Base-by-base conservation (phyloP, 805 yeast species). In the Wickerhamiella bombiphila region DNA sequence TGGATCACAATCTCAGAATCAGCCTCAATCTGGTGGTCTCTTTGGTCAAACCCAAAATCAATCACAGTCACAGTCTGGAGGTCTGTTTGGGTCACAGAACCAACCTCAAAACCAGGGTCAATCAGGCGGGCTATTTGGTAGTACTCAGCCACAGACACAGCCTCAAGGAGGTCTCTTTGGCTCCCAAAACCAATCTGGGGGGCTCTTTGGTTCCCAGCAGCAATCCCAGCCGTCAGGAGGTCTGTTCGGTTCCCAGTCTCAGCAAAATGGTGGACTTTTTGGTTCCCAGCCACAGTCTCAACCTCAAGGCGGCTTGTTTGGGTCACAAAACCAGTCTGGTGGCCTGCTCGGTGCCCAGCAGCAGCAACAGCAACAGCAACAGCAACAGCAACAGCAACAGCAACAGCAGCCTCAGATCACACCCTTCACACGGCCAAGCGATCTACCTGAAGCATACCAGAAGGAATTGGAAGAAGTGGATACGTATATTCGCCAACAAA, bases 381-480 rank as follows among this genome's bases (percentile, higher is more conserved):
- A 17, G 20, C 50, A 24, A 14, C 48, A 43, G 19, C 43, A 33
- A 11, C 47, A 40, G 30, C 54, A 42, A 40, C 50, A 33, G 18
- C 51, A 39, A 16, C 50, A 44, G 24, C 40, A 20, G 32, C 41
- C 51, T 7, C 64, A 60, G 26, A 60, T 72, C 39, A 70, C 75
- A 2, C 68, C 76, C 2, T 63, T 72, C 58, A 69, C 77, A 1
- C 52, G 78, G 24, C 74, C 72, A 4, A 66, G 73, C 4, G 78
- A 73, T 47, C 64, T 73, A 29, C 72, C 78, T 1, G 72, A 67
- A 16, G 53, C 59, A 11, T 59, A 66, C 32, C 75, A 72, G 47
- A 59, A 59, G 41, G 74, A 71, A 45, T 54, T 73, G n/a, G 74
- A 72, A 43, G 67, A 58, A 33, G 60, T 72, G 33, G 77, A 73